Base-by-base conservation (phyloP, 306 rosid species). In the Phaseolus lunatus region DNA sequence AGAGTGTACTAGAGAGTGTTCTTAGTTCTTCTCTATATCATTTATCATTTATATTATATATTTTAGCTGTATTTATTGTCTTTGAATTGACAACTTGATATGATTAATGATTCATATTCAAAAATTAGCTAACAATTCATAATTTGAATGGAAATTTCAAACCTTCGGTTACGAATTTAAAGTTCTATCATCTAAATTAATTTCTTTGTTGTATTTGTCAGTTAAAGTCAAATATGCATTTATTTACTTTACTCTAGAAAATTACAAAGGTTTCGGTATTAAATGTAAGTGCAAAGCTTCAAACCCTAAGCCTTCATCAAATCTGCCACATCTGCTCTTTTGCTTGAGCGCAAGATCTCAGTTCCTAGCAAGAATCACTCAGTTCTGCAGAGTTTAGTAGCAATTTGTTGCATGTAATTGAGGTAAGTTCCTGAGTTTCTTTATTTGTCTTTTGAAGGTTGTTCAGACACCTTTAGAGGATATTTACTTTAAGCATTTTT, bases 241-340 rank as follows among this genome's bases (percentile, higher is more conserved):
- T 66, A 66, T 39, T 23, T 12, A 11, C 57, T 6, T 12, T 1
- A 43, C 16, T 62, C 18, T 63, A 47, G 37, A 11, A 52, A 35
- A 66, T 66, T 39, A 11, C 31, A 47, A 23, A 48, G 19, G 5
- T 48, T 39, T 18, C 37, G 23, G 72, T 47, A 52, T 35, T 35
- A 37, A 52, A 66, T 18, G 5, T 3, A 23, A 52, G 13, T 22
- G 67, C 81, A 52, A 66, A 53, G 44, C 20, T 41, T 7, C 20
- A 65, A 76, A 64, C 73, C 80, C 66, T 49, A 65, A 18, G 29
- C 15, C 43, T 65, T 75, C 43, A 16, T 39, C 24, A 19, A 45
- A 16, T 77, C 44, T 3, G 31, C 57, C 44, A 56, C 41, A 59
- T 59, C 62, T 12, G 23, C 47, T 18, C 75, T 23, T 66, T 63